These are phyloP conservation scores for Eleusine indica DNA, from an alignment of 176 grass and related monocot genomes.

Conservation along the genomic window DNA sequence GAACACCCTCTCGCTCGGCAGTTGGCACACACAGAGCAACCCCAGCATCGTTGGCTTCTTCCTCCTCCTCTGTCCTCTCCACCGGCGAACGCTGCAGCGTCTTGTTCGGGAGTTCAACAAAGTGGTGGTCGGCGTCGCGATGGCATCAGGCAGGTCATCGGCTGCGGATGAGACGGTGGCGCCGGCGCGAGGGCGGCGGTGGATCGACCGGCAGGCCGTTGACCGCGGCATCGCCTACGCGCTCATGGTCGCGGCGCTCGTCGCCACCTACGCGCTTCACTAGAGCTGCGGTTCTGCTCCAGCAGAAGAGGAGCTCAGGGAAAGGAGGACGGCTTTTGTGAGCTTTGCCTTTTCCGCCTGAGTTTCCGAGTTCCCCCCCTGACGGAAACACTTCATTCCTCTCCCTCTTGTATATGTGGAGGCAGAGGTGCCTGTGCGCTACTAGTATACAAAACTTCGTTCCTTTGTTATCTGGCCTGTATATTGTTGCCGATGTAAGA, in stretches of 20 bases:
- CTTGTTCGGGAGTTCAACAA: not conserved
- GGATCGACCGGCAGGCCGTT: conserved; percentile 52
- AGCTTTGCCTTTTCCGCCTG: not conserved
- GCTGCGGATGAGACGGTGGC: conserved; percentile 14
- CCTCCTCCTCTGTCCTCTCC: no score
- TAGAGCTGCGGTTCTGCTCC: conserved; percentile 11
- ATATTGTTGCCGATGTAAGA: not conserved
- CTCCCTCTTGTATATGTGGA: not conserved
- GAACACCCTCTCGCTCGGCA: not conserved
- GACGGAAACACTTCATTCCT: conserved; percentile 12
- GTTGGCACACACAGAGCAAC: not conserved
- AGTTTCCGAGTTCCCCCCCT: conserved; percentile 8
- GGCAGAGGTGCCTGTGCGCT: not conserved
- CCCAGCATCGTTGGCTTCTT: not conserved
- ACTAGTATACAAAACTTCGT: not conserved
- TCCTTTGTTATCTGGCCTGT: not conserved
- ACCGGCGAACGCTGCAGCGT: not conserved
- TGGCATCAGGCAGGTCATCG: conserved; percentile 1
- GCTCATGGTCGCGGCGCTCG: conserved; percentile 65
- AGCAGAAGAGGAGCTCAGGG: not conserved
- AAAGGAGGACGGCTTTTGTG: not conserved
- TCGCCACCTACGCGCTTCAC: conserved; percentile 65
- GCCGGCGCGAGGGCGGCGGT: not conserved
- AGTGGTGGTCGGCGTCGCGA: not conserved
- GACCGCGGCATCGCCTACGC: conserved; percentile 64